Conservation (phyloP, 768 basidiomycete genomes). For the Serendipita sp. region DNA sequence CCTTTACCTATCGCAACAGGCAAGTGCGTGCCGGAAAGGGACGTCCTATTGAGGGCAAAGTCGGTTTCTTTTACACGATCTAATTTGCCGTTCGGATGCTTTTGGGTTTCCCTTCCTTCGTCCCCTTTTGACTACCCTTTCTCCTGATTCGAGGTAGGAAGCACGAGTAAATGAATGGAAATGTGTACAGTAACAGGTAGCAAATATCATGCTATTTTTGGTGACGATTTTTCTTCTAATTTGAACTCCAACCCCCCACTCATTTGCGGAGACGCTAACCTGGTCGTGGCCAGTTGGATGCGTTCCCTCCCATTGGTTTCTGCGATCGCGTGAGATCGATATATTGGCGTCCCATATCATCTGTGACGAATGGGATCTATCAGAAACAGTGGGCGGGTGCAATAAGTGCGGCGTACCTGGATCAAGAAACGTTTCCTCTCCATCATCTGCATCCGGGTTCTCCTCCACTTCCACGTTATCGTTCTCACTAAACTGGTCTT, state of each 20-base stretch:
- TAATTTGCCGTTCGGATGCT: background rate
- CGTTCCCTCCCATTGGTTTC: background rate
- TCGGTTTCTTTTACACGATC: conserved; percentile 14
- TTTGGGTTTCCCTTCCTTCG: background rate
- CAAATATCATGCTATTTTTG: no score
- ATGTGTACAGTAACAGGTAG: no score
- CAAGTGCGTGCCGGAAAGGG: conserved; percentile 9
- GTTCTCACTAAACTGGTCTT: conserved; percentile 29
- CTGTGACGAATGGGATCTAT: background rate
- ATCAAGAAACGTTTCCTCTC: conserved; percentile 9
- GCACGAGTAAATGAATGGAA: no score
- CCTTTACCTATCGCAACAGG: conserved; percentile 11
- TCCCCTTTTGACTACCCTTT: background rate
- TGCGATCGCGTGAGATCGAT: background rate
- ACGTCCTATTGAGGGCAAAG: conserved; percentile 11
- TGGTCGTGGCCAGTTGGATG: conserved; percentile 10
- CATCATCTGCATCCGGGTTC: conserved; percentile 33
- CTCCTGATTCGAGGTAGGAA: background rate
- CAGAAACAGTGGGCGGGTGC: background rate
- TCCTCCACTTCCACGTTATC: conserved; percentile 40
- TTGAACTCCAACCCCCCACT: no score
- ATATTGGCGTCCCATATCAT: background rate
- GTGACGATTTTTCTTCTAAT: no score
- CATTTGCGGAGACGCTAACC: background rate
- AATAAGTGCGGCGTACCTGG: background rate